phyloP scores from a whole-genome alignment of 345 rosid genomes.

The Camelina hispida region DNA sequence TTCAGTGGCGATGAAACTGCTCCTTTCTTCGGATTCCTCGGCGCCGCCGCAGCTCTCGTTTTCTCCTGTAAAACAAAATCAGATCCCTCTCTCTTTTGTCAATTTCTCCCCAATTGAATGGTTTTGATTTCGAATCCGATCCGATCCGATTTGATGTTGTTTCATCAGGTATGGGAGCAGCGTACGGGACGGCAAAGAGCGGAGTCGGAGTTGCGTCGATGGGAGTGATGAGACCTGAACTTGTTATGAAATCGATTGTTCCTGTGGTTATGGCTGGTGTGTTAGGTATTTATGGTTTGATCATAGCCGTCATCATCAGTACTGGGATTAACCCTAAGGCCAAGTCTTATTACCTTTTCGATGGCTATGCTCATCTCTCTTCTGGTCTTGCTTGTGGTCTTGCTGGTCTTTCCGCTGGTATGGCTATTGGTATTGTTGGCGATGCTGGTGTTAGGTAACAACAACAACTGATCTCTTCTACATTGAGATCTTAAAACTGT shows the following conservation, averaged over 20 bases:
- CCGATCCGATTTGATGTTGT: slow-evolving; percentile 5
- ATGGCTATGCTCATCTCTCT: slow-evolving; percentile 75
- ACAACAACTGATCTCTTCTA: neutral
- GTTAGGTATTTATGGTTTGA: slow-evolving; percentile 73
- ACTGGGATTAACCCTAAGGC: slow-evolving; percentile 82
- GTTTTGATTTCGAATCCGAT: neutral
- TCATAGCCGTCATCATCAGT: slow-evolving; percentile 77
- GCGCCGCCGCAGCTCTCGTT: slow-evolving; percentile 83
- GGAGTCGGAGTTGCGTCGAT: slow-evolving; percentile 80
- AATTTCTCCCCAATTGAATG: neutral
- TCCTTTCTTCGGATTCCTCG: slow-evolving; percentile 85
- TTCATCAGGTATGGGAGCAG: slow-evolving; percentile 75
- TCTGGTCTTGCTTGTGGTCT: slow-evolving; percentile 56
- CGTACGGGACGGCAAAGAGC: slow-evolving; percentile 81
- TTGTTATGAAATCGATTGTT: slow-evolving; percentile 82
- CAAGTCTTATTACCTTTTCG: slow-evolving; percentile 67
- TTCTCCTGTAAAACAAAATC: slow-evolving; percentile 60
- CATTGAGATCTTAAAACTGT: neutral
- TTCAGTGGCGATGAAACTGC: slow-evolving; percentile 87
- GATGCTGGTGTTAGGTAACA: slow-evolving; percentile 44
- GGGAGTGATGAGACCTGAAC: slow-evolving; percentile 88
- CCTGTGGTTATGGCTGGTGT: slow-evolving; percentile 91
- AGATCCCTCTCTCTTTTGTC: neutral
- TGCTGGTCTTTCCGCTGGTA: slow-evolving; percentile 43
- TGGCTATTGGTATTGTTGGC: slow-evolving; percentile 48